Percentiles rank a stretch among this genome's conserved stretches.
Evolutionary conservation across 2,329 filamentous ascomycete genomes (phyloP).

Genomic region (Ophiostoma pallidulum): DNA sequence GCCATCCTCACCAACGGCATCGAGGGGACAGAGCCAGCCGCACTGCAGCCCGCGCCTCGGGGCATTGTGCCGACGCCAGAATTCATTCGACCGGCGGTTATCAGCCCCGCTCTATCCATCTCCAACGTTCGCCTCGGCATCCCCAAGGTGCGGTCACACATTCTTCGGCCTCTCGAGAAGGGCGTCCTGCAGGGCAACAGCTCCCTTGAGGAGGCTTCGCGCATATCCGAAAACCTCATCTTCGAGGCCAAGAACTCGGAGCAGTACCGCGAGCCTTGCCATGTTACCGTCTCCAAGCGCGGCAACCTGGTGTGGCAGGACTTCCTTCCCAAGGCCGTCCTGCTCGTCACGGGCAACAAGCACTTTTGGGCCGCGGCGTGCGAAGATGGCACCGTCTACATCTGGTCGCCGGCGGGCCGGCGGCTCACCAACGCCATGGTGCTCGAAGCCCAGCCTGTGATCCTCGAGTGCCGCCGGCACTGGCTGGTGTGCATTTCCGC

Average conservation of each 20-base stretch:
- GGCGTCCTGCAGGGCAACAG: conserved; percentile 46
- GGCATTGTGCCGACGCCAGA: conserved; percentile 65
- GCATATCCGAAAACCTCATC: conserved; percentile 59
- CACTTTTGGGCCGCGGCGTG: conserved; percentile 89
- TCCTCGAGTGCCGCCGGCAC: conserved; percentile 79
- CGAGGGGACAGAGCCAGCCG: conserved; percentile 69
- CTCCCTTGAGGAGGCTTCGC: conserved; percentile 50
- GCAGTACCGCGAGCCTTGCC: conserved; percentile 69
- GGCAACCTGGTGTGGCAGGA: conserved; percentile 86
- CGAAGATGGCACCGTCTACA: conserved; percentile 82
- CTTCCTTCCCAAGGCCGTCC: conserved; percentile 73
- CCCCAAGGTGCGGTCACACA: conserved; percentile 73
- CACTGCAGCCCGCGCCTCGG: conserved; percentile 47
- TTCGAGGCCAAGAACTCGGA: conserved; percentile 83
- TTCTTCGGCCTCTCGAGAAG: conserved; percentile 70
- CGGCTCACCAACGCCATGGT: conserved; percentile 76
- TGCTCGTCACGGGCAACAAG: conserved; percentile 84
- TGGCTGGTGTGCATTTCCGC: conserved; percentile 88
- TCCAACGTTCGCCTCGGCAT: conserved; percentile 81
- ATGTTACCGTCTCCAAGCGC: conserved; percentile 71
- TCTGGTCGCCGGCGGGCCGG: conserved; percentile 87
- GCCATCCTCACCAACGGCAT: conserved; percentile 67
- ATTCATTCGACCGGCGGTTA: conserved; percentile 76
- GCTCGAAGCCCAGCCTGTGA: conserved; percentile 85
- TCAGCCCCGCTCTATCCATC: conserved; percentile 71